Evolutionary conservation across 2,329 filamentous ascomycete genomes (phyloP).

Genomic region (Simplicillium aogashimaense): DNA sequence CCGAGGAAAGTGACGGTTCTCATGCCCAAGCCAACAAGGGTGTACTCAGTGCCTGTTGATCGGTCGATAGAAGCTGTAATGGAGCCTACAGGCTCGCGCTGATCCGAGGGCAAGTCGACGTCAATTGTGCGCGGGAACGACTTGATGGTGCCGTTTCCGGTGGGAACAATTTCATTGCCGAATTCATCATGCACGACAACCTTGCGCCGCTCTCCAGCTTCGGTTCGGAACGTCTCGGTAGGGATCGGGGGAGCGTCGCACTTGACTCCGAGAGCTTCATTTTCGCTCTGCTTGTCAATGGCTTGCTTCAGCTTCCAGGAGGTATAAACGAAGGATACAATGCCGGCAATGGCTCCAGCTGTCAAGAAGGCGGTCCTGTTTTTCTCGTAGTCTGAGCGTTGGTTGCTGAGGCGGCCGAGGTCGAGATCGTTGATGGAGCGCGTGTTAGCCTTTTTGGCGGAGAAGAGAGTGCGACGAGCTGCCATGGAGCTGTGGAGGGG

Average conservation of each 20-base stretch:
- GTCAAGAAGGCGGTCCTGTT: conserved; percentile 41
- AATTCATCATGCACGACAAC: conserved; percentile 56
- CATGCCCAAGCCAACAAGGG: conserved; percentile 77
- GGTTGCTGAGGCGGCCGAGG: conserved; percentile 33
- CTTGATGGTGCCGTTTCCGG: conserved; percentile 71
- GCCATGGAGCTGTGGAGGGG: conserved; percentile 10
- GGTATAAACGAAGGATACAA: conserved; percentile 40
- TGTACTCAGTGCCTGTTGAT: conserved; percentile 58
- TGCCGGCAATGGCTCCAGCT: conserved; percentile 37
- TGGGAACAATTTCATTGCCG: conserved; percentile 66
- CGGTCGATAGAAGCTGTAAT: conserved; percentile 25
- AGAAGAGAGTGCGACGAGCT: conserved; percentile 18
- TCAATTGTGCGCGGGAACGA: conserved; percentile 66
- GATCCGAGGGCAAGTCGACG: conserved; percentile 35
- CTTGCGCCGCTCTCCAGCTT: conserved; percentile 42
- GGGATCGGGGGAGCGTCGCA: conserved; percentile 25
- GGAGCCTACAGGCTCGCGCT: conserved; percentile 16
- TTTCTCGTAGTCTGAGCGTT: conserved; percentile 38
- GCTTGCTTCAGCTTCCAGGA: conserved; percentile 39
- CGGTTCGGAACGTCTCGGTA: conserved; percentile 35
- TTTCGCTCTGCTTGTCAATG: conserved; percentile 17
- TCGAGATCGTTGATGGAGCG: conserved; percentile 34
- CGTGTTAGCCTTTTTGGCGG: conserved; percentile 21
- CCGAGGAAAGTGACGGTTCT: conserved; percentile 81
- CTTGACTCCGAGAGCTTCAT: conserved; percentile 26